Evolutionary conservation across 805 yeast genomes (phyloP).

Genomic region (Wickerhamiella shivajii): DNA sequence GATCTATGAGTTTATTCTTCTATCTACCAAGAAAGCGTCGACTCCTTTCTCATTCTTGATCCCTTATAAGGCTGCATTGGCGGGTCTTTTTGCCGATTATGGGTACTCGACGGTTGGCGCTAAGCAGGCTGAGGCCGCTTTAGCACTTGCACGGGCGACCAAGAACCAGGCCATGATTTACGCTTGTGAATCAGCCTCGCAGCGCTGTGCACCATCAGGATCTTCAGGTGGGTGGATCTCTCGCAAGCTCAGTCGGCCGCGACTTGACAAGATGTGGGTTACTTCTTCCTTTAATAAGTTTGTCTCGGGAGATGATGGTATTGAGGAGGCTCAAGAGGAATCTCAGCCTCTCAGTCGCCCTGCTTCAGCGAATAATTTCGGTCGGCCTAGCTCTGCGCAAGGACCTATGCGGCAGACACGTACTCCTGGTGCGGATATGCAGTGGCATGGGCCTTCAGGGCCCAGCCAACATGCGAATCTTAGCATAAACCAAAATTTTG

Average conservation of each 20-base stretch:
- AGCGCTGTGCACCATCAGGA: constrained; percentile 10
- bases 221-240: constrained; percentile 57
- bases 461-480: too few relatives aligned
- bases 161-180: constrained; percentile 5
- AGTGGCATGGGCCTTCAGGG: too few relatives aligned
- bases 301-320: constrained; percentile 70
- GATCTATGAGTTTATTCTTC: constrained; percentile 44
- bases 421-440: too few relatives aligned
- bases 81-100: constrained; percentile 51
- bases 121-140: constrained; percentile 7
- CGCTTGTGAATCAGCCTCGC: constrained; percentile 7
- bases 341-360: constrained; percentile 2
- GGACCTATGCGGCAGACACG: too few relatives aligned
- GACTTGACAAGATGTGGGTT: constrained; percentile 74
- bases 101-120: constrained; percentile 30
- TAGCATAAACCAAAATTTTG: too few relatives aligned
- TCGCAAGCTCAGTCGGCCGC: constrained; percentile 30
- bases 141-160: constrained; percentile 8
- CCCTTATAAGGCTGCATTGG: constrained; percentile 50
- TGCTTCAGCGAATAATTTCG: too few relatives aligned
- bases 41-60: constrained; percentile 37
- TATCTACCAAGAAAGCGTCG: constrained; percentile 12
- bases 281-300: constrained; percentile 53
- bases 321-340: constrained; percentile 2
- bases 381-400: too few relatives aligned